These are phyloP conservation scores for Knufia petricola DNA, from an alignment of 2,329 filamentous ascomycete genomes.

Conservation along the genomic window DNA sequence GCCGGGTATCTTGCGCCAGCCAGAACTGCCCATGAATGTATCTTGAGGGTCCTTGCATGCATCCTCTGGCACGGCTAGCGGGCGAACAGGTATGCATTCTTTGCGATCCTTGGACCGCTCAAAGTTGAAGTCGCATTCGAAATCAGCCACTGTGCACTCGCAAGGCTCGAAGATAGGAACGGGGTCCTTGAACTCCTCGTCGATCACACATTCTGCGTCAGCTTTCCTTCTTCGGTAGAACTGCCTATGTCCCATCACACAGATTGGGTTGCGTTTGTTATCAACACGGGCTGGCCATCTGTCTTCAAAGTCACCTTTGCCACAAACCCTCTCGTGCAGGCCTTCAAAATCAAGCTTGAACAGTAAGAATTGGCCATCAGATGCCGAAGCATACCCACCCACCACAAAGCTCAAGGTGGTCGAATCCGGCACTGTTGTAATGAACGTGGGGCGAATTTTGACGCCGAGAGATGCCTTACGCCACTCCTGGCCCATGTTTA, in stretches of 20 bases:
- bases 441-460: slow-evolving; percentile 59
- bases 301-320: slow-evolving; percentile 62
- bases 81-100: slow-evolving; percentile 57
- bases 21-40: slow-evolving; percentile 75
- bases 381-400: slow-evolving; percentile 51
- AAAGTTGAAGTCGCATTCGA: slow-evolving; percentile 96
- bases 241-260: slow-evolving; percentile 93
- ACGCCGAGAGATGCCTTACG: slow-evolving; percentile 55
- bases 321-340: slow-evolving; percentile 71
- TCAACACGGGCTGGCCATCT: slow-evolving; percentile 79
- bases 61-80: slow-evolving; percentile 57
- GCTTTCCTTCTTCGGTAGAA: slow-evolving; percentile 78
- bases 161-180: slow-evolving; percentile 62
- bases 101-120: slow-evolving; percentile 52
- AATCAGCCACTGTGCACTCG: slow-evolving; percentile 73
- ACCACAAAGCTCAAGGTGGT: slow-evolving; percentile 86
- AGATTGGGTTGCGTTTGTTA: slow-evolving; percentile 69
- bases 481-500: slow-evolving; percentile 86
- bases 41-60: slow-evolving; percentile 63
- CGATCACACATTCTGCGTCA: slow-evolving; percentile 79
- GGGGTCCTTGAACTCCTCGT: slow-evolving; percentile 73
- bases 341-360: slow-evolving; percentile 76
- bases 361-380: slow-evolving; percentile 49
- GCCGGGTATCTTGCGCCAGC: slow-evolving; percentile 84
- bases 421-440: slow-evolving; percentile 87